Evolutionary conservation across 257 asterid species (phyloP).

Genomic region (Verbena officinalis): DNA sequence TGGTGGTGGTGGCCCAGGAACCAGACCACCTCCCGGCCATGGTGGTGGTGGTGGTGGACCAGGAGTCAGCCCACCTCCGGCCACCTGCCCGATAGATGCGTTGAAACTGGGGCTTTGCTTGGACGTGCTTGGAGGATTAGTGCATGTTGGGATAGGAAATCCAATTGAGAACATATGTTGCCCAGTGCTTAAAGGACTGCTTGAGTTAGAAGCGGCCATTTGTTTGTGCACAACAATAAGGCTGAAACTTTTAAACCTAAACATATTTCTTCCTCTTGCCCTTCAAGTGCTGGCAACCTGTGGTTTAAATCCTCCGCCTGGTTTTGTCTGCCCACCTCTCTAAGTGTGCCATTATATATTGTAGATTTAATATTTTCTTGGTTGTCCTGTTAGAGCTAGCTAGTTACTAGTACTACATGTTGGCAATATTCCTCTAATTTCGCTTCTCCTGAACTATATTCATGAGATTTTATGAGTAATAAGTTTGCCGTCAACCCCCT

Average conservation of each 20-base stretch:
- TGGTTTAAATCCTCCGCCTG: constrained; percentile 85
- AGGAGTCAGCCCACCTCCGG: constrained; percentile 40
- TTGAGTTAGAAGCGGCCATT: constrained; percentile 83
- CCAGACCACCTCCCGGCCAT: no score
- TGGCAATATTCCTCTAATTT: no score
- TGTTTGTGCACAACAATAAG: constrained; percentile 87
- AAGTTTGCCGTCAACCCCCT: no score
- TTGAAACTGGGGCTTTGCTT: constrained; percentile 86
- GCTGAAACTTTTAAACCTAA: constrained; percentile 77
- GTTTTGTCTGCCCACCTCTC: constrained; percentile 82
- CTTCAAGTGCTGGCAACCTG: constrained; percentile 81
- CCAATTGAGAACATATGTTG: constrained; percentile 82
- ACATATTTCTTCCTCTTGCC: constrained; percentile 81
- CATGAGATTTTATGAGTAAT: no score
- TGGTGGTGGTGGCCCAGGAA: no score
- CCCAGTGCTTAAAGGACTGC: constrained; percentile 86
- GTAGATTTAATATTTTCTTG: no score
- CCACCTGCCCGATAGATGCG: constrained; percentile 74
- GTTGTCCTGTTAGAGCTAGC: no score
- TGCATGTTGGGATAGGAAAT: constrained; percentile 80
- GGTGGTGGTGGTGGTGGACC: constrained; percentile 41
- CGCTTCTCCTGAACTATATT: no score
- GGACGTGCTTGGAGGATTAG: constrained; percentile 86
- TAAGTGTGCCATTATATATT: no score
- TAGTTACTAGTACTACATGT: no score